phyloP scores from a whole-genome alignment of 2,329 filamentous ascomycete species.

The Cytospora schulzeri region DNA sequence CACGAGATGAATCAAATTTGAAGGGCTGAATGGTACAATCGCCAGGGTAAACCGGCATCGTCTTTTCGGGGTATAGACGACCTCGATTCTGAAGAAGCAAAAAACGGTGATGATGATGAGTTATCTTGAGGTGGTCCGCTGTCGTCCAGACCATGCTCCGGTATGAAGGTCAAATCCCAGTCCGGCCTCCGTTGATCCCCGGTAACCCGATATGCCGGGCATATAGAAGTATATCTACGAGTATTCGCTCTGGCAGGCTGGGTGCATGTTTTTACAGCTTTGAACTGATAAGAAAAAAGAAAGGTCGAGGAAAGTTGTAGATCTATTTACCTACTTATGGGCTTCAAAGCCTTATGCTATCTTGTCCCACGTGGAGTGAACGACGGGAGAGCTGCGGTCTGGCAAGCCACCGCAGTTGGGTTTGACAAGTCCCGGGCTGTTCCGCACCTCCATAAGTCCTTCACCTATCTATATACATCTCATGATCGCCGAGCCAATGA shows the following conservation, averaged over 20 bases:
- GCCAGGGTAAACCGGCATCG: too few relatives aligned
- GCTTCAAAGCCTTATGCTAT: not conserved
- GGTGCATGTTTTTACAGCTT: too few relatives aligned
- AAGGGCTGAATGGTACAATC: too few relatives aligned
- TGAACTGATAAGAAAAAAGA: not conserved
- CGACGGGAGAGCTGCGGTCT: constrained; percentile 6
- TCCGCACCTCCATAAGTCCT: constrained; percentile 12
- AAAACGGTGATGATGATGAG: not conserved
- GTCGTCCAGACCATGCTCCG: not conserved
- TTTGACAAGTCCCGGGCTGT: constrained; percentile 12
- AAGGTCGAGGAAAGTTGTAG: not conserved
- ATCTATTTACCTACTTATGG: not conserved
- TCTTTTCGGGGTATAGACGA: not conserved
- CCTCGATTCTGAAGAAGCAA: not conserved
- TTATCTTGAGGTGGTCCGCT: too few relatives aligned
- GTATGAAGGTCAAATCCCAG: not conserved
- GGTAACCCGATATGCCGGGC: too few relatives aligned
- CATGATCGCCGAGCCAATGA: not conserved
- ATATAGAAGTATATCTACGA: not conserved
- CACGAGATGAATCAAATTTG: too few relatives aligned
- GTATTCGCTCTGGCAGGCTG: not conserved
- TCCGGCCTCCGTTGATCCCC: too few relatives aligned
- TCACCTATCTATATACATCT: not conserved
- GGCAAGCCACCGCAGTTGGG: constrained; percentile 4
- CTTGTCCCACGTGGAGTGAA: constrained; percentile 4